Conservation (phyloP, 257 asterid species). For the Gentiana macrophylla region DNA sequence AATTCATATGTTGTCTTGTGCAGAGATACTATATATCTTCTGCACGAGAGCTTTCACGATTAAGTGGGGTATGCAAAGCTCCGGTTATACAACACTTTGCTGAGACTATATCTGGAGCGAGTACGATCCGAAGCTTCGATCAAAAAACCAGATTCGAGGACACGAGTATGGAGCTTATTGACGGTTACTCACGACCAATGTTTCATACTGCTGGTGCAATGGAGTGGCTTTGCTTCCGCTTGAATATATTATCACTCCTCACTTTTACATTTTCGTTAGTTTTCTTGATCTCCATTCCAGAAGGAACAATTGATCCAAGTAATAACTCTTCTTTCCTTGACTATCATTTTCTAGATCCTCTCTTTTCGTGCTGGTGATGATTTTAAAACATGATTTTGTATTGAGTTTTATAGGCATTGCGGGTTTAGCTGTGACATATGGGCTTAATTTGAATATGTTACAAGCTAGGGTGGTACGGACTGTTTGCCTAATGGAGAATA, state of each 20-base stretch:
- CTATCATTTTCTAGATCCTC: background rate
- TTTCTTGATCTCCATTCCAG: constrained; percentile 61
- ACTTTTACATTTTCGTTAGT: constrained; percentile 59
- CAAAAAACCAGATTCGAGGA: constrained; percentile 65
- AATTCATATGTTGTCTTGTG: background rate
- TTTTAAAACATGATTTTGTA: background rate
- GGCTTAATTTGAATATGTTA: constrained; percentile 59
- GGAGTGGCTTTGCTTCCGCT: constrained; percentile 95
- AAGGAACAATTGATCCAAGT: constrained; percentile 81
- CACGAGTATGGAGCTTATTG: constrained; percentile 57
- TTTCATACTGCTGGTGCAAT: constrained; percentile 64
- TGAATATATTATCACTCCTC: constrained; percentile 59
- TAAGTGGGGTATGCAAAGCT: constrained; percentile 80
- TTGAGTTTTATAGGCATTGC: constrained; percentile 53
- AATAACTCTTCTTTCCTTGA: constrained; percentile 14
- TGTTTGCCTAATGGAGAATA: constrained; percentile 66
- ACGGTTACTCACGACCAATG: constrained; percentile 72
- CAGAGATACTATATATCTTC: constrained; percentile 80
- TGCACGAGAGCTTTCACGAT: constrained; percentile 75
- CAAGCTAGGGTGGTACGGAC: constrained; percentile 67
- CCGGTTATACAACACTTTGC: constrained; percentile 84
- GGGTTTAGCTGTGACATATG: constrained; percentile 81
- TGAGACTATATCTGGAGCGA: constrained; percentile 85
- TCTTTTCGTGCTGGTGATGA: background rate
- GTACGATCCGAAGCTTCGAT: constrained; percentile 76